Evolutionary conservation across 345 rosid genomes (phyloP).

Genomic region (Syzygium jambos): DNA sequence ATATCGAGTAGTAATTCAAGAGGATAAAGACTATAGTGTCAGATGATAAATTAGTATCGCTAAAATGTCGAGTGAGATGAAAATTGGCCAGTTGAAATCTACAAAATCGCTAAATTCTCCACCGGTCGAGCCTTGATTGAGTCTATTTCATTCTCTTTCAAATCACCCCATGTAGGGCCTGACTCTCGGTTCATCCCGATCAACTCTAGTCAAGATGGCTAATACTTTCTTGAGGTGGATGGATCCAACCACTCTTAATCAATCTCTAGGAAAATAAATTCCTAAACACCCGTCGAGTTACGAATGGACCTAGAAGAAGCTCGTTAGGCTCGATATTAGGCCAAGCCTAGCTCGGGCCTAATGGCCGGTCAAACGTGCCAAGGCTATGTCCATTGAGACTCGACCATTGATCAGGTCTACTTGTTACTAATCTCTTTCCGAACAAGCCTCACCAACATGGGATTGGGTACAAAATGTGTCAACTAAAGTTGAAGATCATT

Average conservation of each 20-base stretch:
- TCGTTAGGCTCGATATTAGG: background rate
- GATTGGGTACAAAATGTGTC: background rate
- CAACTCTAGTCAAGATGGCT: background rate
- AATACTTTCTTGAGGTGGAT: background rate
- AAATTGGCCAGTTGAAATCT: background rate
- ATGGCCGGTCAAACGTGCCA: background rate
- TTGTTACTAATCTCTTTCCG: background rate
- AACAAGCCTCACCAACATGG: background rate
- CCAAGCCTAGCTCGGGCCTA: background rate
- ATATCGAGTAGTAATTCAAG: fast-evolving
- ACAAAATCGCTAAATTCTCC: background rate
- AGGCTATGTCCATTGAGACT: background rate
- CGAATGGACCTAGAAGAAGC: background rate
- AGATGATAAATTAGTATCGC: fast-evolving
- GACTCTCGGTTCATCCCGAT: background rate
- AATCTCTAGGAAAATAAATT: background rate
- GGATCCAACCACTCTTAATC: background rate
- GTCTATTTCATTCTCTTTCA: too few relatives aligned
- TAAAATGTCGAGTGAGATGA: background rate
- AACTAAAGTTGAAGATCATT: background rate
- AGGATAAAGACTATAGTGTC: fast-evolving
- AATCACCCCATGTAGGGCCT: background rate
- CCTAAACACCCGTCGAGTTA: background rate
- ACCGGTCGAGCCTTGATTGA: background rate
- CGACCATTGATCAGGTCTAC: background rate